Conservation (phyloP, 805 yeast genomes). For the Saccharomycopsis oosterbeekiorum region DNA sequence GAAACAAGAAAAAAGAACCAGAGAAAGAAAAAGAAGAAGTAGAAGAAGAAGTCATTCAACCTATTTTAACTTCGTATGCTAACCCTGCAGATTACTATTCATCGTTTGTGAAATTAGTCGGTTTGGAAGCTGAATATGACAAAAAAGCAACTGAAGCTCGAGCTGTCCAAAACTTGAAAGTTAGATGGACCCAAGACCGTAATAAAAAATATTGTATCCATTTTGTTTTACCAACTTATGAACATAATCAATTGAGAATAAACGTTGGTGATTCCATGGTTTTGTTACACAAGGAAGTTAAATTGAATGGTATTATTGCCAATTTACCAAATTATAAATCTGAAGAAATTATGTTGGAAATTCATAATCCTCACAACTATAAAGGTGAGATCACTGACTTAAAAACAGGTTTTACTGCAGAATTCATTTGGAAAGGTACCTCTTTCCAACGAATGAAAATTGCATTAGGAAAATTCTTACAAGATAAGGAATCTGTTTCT, state of each 20-base stretch:
- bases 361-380: conserved; percentile 31
- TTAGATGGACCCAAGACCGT: conserved; percentile 63
- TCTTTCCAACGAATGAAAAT: conserved; percentile 77
- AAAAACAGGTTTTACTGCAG: conserved; percentile 65
- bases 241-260: conserved; percentile 52
- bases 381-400: conserved; percentile 49
- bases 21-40: conserved; percentile 38
- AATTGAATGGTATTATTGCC: conserved; percentile 51
- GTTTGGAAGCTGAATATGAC: conserved; percentile 76
- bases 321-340: conserved; percentile 56
- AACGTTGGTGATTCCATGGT: conserved; percentile 81
- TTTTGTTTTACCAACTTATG: conserved; percentile 59
- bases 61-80: conserved; percentile 64
- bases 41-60: conserved; percentile 52
- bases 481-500: conserved; percentile 56
- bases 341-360: conserved; percentile 65
- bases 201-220: conserved; percentile 59
- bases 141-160: conserved; percentile 65
- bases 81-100: conserved; percentile 83
- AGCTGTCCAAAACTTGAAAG: conserved; percentile 60
- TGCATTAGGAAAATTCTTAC: conserved; percentile 65
- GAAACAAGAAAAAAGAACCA: conserved; percentile 50
- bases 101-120: conserved; percentile 73
- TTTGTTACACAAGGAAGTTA: conserved; percentile 65
- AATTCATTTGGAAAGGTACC: conserved; percentile 83